phyloP scores from a whole-genome alignment of 768 basidiomycete genomes.

The Royoungia palumana region DNA sequence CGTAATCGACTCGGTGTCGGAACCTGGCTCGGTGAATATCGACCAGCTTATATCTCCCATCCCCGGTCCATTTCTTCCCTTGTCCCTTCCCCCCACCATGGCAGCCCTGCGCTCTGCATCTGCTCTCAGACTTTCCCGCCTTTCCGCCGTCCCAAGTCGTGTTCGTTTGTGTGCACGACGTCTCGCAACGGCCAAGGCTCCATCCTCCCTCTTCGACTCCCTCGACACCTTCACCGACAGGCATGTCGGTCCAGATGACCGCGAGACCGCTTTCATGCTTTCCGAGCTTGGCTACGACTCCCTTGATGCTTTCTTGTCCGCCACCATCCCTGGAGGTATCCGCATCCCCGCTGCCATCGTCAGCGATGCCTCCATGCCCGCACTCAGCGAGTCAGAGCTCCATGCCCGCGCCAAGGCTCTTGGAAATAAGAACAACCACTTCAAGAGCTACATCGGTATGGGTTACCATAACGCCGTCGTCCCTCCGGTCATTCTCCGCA shows the following conservation, averaged over 20 bases:
- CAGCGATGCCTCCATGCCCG: conserved; percentile 64
- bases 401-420: conserved; percentile 69
- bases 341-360: conserved; percentile 61
- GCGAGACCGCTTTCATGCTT: conserved; percentile 83
- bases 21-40: conserved; percentile 40
- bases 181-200: conserved; percentile 60
- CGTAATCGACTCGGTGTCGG: conserved; percentile 38
- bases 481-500: conserved; percentile 92
- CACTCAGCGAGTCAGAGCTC: conserved; percentile 85
- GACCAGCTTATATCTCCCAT: conserved; percentile 18
- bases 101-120: conserved; percentile 28
- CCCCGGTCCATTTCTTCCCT: conserved; percentile 16
- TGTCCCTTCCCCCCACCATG: conserved; percentile 23
- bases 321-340: conserved; percentile 79
- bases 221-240: conserved; percentile 88
- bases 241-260: conserved; percentile 88
- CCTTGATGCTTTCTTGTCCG: conserved; percentile 84
- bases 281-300: conserved; percentile 75
- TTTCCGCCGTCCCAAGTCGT: conserved; percentile 16
- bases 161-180: conserved; percentile 30
- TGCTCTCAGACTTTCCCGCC: conserved; percentile 20
- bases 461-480: conserved; percentile 95
- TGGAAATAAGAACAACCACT: conserved; percentile 73
- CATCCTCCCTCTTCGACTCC: conserved; percentile 69
- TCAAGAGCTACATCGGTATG: conserved; percentile 97